Percentiles rank a stretch among this genome's conserved stretches.
Evolutionary conservation across 2,329 filamentous ascomycete species (phyloP).

Genomic region (Periconia sp.): DNA sequence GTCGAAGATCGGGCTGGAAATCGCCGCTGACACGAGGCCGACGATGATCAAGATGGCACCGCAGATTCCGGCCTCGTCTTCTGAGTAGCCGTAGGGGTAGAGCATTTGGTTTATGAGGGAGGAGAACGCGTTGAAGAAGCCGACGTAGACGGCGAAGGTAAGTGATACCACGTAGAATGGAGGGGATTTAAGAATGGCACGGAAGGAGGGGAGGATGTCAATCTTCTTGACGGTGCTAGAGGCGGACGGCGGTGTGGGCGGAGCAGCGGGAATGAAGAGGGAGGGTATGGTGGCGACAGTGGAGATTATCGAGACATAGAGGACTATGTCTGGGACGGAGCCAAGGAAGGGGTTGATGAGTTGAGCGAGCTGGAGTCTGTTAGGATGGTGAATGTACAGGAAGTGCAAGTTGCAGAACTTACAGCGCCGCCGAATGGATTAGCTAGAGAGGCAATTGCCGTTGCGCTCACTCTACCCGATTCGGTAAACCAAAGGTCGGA

Average conservation of each 20-base stretch:
- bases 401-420: conserved; percentile 19
- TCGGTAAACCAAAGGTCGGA: conserved; percentile 95
- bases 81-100: conserved; percentile 80
- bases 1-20: conserved; percentile 83
- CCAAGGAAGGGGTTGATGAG: conserved; percentile 81
- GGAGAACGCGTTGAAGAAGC: conserved; percentile 91
- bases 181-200: conserved; percentile 56
- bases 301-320: conserved; percentile 85
- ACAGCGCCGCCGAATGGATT: conserved; percentile 91
- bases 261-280: conserved; percentile 77
- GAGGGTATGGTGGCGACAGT: conserved; percentile 73
- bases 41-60: conserved; percentile 89
- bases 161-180: conserved; percentile 83
- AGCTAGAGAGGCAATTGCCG: conserved; percentile 81
- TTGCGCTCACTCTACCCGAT: conserved; percentile 81
- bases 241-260: conserved; percentile 77
- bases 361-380: conserved; percentile 64
- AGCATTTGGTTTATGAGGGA: conserved; percentile 91
- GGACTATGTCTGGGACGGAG: conserved; percentile 78
- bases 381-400: background rate
- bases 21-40: conserved; percentile 77
- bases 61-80: conserved; percentile 86
- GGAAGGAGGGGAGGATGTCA: conserved; percentile 62
- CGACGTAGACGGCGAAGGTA: conserved; percentile 85
- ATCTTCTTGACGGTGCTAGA: conserved; percentile 63